phyloP scores from a whole-genome alignment of 176 grass and related monocot genomes.

The Aegilops speltoides region DNA sequence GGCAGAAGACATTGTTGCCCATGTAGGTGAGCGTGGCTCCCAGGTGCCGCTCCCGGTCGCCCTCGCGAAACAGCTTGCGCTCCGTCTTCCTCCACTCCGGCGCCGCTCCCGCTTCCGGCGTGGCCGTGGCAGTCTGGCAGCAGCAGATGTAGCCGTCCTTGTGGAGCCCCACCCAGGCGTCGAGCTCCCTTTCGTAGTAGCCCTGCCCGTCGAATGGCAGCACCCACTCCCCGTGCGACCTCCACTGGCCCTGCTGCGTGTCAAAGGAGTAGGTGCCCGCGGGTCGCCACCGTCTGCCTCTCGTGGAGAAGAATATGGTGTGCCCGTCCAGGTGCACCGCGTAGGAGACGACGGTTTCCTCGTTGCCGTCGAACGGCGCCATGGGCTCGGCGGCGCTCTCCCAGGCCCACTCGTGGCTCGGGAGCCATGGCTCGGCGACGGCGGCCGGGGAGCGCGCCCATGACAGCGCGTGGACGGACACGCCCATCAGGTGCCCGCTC shows the following conservation, averaged over 20 bases:
- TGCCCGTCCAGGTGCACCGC: background rate
- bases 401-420: background rate
- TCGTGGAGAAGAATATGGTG: background rate
- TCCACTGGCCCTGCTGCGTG: background rate
- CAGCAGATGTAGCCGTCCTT: background rate
- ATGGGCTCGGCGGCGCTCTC: background rate
- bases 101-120: background rate
- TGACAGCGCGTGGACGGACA: background rate
- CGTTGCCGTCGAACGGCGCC: background rate
- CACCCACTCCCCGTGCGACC: background rate
- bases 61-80: background rate
- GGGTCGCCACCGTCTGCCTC: no score
- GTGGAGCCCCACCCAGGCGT: background rate
- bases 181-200: background rate
- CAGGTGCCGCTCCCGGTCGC: background rate
- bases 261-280: background rate
- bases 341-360: background rate
- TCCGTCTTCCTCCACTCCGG: background rate
- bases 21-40: slow-evolving; percentile 5
- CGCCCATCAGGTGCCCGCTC: background rate
- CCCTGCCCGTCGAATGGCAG: background rate
- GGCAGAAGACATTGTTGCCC: background rate
- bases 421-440: background rate
- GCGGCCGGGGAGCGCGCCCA: background rate
- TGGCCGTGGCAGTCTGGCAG: background rate